Conservation (phyloP, 352 stramenopile species). For the Pythium myriotylum region DNA sequence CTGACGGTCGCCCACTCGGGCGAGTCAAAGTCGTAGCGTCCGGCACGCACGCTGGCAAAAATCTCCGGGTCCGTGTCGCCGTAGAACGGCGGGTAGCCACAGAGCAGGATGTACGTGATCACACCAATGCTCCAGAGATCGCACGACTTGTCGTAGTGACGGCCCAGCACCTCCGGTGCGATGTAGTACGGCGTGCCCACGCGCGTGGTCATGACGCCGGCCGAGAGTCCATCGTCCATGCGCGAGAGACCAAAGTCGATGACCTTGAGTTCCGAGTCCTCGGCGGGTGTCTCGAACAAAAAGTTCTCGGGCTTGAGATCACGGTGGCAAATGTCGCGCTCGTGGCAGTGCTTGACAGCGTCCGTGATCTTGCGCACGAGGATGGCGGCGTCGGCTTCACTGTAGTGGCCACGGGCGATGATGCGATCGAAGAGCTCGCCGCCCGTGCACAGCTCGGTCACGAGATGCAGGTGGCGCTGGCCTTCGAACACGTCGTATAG, state of each 20-base stretch:
- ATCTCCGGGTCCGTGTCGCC: constrained; percentile 93
- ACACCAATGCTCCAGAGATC: constrained; percentile 97
- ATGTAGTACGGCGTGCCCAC: constrained; percentile 97
- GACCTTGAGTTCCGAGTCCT: constrained; percentile 96
- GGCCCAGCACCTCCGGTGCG: constrained; percentile 93
- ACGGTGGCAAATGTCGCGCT: constrained; percentile 96
- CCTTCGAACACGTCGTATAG: constrained; percentile 98
- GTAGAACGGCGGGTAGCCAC: constrained; percentile 96
- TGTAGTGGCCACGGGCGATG: constrained; percentile 93
- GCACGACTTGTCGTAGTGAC: constrained; percentile 95
- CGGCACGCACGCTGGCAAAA: constrained; percentile 79
- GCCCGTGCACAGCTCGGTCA: constrained; percentile 97
- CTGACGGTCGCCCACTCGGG: constrained; percentile 85
- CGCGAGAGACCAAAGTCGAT: constrained; percentile 98
- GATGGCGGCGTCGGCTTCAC: constrained; percentile 94
- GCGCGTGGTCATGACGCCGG: constrained; percentile 93
- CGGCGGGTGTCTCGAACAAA: constrained; percentile 90
- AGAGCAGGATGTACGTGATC: constrained; percentile 96
- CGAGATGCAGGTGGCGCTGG: constrained; percentile 95
- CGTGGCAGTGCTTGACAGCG: constrained; percentile 97
- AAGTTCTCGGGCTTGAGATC: constrained; percentile 99
- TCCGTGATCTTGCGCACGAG: constrained; percentile 97
- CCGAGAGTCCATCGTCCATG: constrained; percentile 86
- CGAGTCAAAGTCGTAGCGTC: constrained; percentile 86
- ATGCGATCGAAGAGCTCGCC: constrained; percentile 96